These are phyloP conservation scores for Pythium plurisporium DNA, from an alignment of 352 stramenopile species.

Conservation along the genomic window DNA sequence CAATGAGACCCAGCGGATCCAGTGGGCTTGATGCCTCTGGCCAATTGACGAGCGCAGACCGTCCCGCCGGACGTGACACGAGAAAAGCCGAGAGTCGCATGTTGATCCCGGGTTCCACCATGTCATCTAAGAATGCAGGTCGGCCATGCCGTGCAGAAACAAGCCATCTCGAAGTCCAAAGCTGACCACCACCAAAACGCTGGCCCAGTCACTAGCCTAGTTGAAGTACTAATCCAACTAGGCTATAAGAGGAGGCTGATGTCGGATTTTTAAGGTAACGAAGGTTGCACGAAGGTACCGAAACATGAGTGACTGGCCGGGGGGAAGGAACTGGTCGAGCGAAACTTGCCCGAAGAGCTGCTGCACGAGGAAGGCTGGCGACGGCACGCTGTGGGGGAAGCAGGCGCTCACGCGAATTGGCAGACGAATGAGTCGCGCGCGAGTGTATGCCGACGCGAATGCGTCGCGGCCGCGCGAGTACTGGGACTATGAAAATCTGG, in stretches of 20 bases:
- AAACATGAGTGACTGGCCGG: conserved; percentile 5
- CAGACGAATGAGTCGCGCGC: conserved; percentile 53
- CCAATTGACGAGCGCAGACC: too few species aligned
- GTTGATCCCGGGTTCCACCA: not conserved
- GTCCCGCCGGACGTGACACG: too few species aligned
- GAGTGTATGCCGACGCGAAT: conserved; percentile 94
- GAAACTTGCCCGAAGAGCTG: not conserved
- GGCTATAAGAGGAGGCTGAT: too few species aligned
- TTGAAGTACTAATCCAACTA: not conserved
- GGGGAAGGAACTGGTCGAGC: not conserved
- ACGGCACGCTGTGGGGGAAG: conserved; percentile 10
- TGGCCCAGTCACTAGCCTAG: too few species aligned
- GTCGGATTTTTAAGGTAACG: not conserved
- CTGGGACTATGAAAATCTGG: conserved; percentile 99
- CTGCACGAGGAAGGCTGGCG: not conserved
- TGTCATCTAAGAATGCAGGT: conserved; percentile 9
- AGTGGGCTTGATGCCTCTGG: too few species aligned
- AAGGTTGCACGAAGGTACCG: conserved; percentile 14
- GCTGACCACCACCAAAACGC: conserved; percentile 1
- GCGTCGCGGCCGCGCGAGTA: conserved; percentile 96
- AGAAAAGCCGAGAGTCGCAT: too few species aligned
- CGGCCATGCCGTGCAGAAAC: not conserved
- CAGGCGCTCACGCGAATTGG: not conserved
- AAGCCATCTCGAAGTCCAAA: too few species aligned
- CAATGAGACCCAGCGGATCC: conserved; percentile 5